Base-by-base conservation (phyloP, 202 grass and related monocot species). In the Brachypodium distachyon region DNA sequence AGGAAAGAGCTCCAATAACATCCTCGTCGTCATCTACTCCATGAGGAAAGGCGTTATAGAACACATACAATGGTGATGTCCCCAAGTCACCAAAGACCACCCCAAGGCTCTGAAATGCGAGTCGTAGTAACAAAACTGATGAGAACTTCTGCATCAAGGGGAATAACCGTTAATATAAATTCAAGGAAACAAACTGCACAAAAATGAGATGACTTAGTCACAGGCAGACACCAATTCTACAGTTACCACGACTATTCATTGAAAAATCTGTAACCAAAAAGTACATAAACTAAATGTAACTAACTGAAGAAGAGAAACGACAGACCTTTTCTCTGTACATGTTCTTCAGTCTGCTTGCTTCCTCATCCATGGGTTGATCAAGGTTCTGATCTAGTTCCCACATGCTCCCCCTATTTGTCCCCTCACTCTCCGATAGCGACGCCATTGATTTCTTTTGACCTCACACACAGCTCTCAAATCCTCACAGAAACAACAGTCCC, bases 281-380 rank as follows among this genome's bases (percentile, higher is more conserved):
- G 4, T 19, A 69, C 82, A 28, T 67, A 4, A 66, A 41, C 61
- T 38, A 58, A 46, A 76, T 64, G 54, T 31, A 71, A 54, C 14
- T 9, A 84, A 84, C 4, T 65, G 77, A 80, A 44, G 52, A 80
- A 28, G 12, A 81, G 60, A 85, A 80, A 68, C 65, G 17, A 11
- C 75, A 25, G 4, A 97, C 94, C 94, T 97, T 92, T 92, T 94
- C 95, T 84, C 79, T 92, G 46, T 97, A 97, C 95, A 97, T 97
- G 52, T 92, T 92, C 86, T 61, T 94, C 44, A 98, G 82, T 29
- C 82, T 85, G 26, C 80, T 83, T 18, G 95, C 95, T 73, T 98
- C 95, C 82, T 94, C 95, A 75, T 98, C 95, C 95, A 98, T 98
- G 73, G 95, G 89, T 57, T 90, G 91, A 87, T 98, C 95, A 86